Conservation (phyloP, 2,329 filamentous ascomycete species). For the Knoxdaviesia proteae region DNA sequence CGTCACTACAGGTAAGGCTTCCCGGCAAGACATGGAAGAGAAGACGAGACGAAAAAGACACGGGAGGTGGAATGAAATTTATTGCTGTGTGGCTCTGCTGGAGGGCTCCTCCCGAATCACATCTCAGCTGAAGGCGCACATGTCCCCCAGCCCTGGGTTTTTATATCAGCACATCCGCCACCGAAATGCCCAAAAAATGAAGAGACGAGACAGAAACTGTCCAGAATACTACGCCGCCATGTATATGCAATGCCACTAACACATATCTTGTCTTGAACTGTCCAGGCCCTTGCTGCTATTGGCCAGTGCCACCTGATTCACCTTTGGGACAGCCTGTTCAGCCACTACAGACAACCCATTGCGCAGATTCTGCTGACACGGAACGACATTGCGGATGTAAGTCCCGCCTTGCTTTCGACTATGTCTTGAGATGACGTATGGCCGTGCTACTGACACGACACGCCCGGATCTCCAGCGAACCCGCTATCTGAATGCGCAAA, state of each 20-base stretch:
- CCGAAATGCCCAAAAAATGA: too few relatives aligned
- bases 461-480: slow-evolving; percentile 35
- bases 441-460: slow-evolving; percentile 7
- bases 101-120: too few relatives aligned
- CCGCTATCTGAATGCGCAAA: slow-evolving; percentile 91
- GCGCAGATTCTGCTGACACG: slow-evolving; percentile 87
- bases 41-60: too few relatives aligned
- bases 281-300: slow-evolving; percentile 71
- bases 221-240: too few relatives aligned
- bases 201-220: too few relatives aligned
- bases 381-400: slow-evolving; percentile 86
- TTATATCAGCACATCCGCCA: too few relatives aligned
- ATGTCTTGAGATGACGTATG: not conserved
- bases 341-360: slow-evolving; percentile 70
- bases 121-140: too few relatives aligned
- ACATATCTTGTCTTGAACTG: not conserved
- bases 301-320: slow-evolving; percentile 90
- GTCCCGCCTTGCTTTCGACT: slow-evolving; percentile 8
- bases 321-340: slow-evolving; percentile 86
- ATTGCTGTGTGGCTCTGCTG: too few relatives aligned
- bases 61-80: too few relatives aligned
- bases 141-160: too few relatives aligned
- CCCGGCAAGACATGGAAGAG: too few relatives aligned
- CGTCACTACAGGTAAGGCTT: slow-evolving; percentile 50
- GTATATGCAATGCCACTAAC: not conserved